phyloP scores from a whole-genome alignment of 106 monocot species.

The Gastrodia elata region DNA sequence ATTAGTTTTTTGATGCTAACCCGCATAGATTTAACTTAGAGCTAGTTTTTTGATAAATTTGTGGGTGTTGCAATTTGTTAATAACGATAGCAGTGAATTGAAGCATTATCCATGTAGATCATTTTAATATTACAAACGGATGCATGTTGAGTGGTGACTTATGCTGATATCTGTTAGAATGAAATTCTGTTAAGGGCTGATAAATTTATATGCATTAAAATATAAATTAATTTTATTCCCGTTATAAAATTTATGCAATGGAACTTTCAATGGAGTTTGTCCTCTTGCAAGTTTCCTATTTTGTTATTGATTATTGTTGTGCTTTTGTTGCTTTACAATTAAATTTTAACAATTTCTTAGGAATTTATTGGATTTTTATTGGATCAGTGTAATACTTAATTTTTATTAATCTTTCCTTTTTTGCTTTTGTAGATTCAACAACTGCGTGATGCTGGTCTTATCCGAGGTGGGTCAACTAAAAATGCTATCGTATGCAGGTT shows the following conservation, averaged over 20 bases:
- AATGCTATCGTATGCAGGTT: conserved; percentile 94
- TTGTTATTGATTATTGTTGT: neutral
- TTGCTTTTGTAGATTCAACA: conserved; percentile 41
- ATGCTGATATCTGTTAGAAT: neutral
- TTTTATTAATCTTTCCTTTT: neutral
- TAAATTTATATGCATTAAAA: no score
- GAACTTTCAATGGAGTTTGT: neutral
- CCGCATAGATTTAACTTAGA: no score
- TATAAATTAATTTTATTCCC: no score
- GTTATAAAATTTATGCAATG: no score
- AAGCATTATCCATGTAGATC: no score
- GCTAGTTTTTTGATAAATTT: no score
- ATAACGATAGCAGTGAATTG: no score
- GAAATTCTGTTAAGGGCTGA: no score
- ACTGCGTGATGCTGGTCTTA: conserved; percentile 52
- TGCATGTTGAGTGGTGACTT: neutral
- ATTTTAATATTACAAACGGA: neutral
- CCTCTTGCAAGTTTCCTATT: neutral
- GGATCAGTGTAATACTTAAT: neutral
- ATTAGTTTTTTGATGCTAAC: no score
- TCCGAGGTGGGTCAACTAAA: conserved; percentile 74
- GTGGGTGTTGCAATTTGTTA: no score
- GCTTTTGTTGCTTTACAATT: neutral
- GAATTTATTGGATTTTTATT: neutral
- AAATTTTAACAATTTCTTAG: neutral